Conservation (phyloP, 2,329 filamentous ascomycete species). For the Trichophyton schoenleinii region DNA sequence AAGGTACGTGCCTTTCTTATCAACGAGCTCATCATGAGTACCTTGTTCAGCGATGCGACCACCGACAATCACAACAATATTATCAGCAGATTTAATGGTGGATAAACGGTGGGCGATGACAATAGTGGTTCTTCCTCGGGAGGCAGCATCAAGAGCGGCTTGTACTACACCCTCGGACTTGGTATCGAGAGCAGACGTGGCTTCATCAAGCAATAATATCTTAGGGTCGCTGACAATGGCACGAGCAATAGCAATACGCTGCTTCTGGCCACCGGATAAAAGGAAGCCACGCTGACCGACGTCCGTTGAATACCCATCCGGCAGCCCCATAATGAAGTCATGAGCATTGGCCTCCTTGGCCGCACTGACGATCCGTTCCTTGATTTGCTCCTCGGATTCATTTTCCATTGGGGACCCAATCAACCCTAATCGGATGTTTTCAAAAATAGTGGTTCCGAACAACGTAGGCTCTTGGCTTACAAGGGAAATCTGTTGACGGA, state of each 20-base stretch:
- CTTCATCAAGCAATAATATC: conserved; percentile 85
- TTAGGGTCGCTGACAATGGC: conserved; percentile 85
- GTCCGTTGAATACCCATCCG: conserved; percentile 82
- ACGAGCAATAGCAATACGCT: conserved; percentile 87
- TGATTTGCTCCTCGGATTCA: conserved; percentile 54
- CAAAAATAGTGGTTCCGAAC: conserved; percentile 77
- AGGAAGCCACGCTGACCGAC: conserved; percentile 93
- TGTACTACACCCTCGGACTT: conserved; percentile 92
- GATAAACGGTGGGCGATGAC: conserved; percentile 91
- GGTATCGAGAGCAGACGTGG: conserved; percentile 85
- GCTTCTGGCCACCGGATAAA: conserved; percentile 89
- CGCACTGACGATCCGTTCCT: conserved; percentile 61
- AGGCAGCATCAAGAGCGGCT: conserved; percentile 74
- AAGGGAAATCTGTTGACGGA: conserved; percentile 81
- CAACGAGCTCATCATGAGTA: conserved; percentile 67
- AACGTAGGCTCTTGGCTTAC: conserved; percentile 89
- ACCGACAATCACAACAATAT: conserved; percentile 83
- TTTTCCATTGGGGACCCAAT: conserved; percentile 70
- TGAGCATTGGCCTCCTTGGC: conserved; percentile 89
- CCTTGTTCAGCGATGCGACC: conserved; percentile 89
- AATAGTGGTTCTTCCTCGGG: conserved; percentile 81
- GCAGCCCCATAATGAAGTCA: conserved; percentile 70
- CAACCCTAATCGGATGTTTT: conserved; percentile 82
- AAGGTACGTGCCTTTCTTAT: conserved; percentile 59
- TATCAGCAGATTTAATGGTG: conserved; percentile 86